These are phyloP conservation scores for Acanthamoeba castellanii DNA, from an alignment of 208 protist species.

Conservation along the genomic window DNA sequence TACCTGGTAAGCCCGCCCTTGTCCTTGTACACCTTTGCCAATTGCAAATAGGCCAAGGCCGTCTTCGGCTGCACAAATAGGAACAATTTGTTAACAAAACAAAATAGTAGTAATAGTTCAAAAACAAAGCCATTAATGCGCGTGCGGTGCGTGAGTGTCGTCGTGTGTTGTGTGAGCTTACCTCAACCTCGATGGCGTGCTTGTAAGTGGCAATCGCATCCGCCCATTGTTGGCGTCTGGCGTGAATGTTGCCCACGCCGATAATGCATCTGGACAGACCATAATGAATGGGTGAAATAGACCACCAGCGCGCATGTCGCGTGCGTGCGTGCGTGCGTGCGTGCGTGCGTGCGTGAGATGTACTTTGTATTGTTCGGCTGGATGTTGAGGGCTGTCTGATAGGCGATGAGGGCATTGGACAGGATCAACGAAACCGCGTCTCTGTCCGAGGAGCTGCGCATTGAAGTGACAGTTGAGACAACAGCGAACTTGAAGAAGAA, in stretches of 20 bases:
- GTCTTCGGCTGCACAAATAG: neutral
- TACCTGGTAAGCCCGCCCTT: too few relatives aligned
- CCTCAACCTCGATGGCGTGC: neutral
- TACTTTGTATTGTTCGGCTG: neutral
- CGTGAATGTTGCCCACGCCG: slow-evolving; percentile 7
- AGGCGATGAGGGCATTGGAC: slow-evolving; percentile 34
- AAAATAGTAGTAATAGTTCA: neutral
- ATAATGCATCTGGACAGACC: neutral
- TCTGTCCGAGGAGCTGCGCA: neutral
- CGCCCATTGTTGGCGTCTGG: neutral
- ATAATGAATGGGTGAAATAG: too few relatives aligned
- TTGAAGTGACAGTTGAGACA: neutral
- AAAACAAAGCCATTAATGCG: neutral
- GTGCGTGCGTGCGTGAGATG: too few relatives aligned
- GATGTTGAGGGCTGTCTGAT: slow-evolving; percentile 4
- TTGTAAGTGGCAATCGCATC: neutral
- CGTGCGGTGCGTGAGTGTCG: too few relatives aligned
- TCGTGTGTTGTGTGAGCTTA: too few relatives aligned
- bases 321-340: too few relatives aligned
- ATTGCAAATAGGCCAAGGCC: neutral
- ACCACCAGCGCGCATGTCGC: too few relatives aligned
- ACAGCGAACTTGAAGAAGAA: neutral
- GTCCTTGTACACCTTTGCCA: neutral
- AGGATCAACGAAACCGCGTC: neutral
- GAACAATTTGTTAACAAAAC: neutral